Percentiles rank a stretch among this genome's conserved stretches.
Conservation (phyloP, 1,284 basidiomycete genomes). For the Papiliotrema laurentii region DNA sequence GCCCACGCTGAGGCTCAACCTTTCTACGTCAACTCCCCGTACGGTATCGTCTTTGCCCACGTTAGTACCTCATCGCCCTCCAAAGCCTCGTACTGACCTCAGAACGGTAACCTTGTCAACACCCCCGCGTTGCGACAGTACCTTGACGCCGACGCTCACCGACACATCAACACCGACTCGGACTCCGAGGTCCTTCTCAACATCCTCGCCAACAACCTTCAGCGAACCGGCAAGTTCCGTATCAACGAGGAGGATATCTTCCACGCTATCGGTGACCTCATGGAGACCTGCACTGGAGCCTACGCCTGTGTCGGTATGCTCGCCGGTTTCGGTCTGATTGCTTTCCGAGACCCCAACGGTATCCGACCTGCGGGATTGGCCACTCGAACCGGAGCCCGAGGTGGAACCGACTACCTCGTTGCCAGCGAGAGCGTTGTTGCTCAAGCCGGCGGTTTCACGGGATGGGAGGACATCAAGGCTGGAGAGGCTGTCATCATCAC, state of each 20-base stretch:
- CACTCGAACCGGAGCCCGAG: conserved; percentile 51
- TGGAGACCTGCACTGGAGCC: conserved; percentile 82
- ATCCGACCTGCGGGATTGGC: conserved; percentile 89
- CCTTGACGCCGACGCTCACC: conserved; percentile 94
- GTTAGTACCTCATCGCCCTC: conserved; percentile 53
- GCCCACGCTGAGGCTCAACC: conserved; percentile 98
- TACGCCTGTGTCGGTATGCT: conserved; percentile 98
- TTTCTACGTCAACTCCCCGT: conserved; percentile 98
- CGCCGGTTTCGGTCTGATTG: conserved; percentile 97
- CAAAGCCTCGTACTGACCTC: conserved; percentile 1
- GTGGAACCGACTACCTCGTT: conserved; percentile 79
- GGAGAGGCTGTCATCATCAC: conserved; percentile 97
- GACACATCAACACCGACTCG: conserved; percentile 98
- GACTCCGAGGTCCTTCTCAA: conserved; percentile 97
- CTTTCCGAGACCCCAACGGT: conserved; percentile 98
- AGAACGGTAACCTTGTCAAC: conserved; percentile 99
- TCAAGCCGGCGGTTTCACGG: conserved; percentile 82
- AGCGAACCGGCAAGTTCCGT: conserved; percentile 97
- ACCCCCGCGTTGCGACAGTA: conserved; percentile 77
- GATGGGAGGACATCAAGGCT: conserved; percentile 91
- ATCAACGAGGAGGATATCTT: conserved; percentile 99
- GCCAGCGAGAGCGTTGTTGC: conserved; percentile 95
- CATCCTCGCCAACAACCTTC: conserved; percentile 95
- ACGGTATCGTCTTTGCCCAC: conserved; percentile 94
- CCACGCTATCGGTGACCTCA: conserved; percentile 83